Evolutionary conservation across 257 asterid genomes (phyloP), one percentile per base, ranked within the genome.

Genomic region (Fraxinus pennsylvanica): DNA sequence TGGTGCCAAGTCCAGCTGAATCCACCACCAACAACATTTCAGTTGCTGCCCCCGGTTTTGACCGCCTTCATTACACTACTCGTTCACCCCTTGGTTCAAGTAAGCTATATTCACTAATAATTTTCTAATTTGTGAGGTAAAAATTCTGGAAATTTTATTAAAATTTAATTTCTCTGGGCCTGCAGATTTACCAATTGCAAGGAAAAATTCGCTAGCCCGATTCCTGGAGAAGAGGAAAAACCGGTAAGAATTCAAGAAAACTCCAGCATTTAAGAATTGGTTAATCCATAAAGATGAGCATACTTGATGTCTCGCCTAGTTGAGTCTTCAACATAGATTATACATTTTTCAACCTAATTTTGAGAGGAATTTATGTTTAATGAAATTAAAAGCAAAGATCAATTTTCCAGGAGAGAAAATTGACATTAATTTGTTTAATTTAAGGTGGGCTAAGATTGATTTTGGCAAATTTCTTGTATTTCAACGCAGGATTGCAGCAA

Each of bases 151-250:
- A 7, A 50, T 68, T 75, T 47, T 22, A 19, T 3, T 54, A 30
- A 30, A 2, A 9, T 1, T 21, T n/a, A 43, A 41, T 41, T 66
- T 33, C 10, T 2, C 2, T 57, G 25, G 65, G 65, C 25, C 68
- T 82, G 65, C 85, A 86, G 96, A 86, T 83, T 82, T 91, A 43
- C 94, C 97, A 2, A 87, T 91, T 33, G 91, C 92, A 0, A 85
- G 97, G 82, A 86, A 88, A 63, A 85, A 82, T 33, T 91, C 97
- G 13, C 79, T 91, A 9, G 84, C 92, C 67, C 83, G 95, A 27
- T 91, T 91, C 79, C 68, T 88, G 75, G 91, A 87, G 85, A 91
- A 90, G 85, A 85, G 97, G 80, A 85, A 86, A 72, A 91, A 91
- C 63, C 83, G 90, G 90, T 82, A 82, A 63, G 69, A 63, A 63